A percentile compares a stretch with the other conserved stretches of the same genome.
These are phyloP conservation scores for Candida silvicultrix DNA, from an alignment of 805 yeast genomes.

Conservation along the genomic window DNA sequence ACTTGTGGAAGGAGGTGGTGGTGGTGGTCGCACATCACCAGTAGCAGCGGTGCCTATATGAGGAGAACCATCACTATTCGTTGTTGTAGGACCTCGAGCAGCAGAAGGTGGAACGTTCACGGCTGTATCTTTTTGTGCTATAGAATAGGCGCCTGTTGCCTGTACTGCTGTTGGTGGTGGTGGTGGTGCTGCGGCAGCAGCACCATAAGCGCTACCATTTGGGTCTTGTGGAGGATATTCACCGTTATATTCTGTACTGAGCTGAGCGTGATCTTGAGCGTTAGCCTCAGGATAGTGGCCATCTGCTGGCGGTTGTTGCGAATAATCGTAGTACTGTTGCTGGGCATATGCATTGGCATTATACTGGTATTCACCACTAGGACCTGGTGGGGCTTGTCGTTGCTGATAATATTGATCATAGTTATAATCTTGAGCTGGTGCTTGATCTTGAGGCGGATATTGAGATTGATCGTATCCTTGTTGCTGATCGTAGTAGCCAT, in stretches of 20 bases:
- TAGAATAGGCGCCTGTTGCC: not conserved
- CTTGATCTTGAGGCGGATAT: not conserved
- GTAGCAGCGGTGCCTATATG: not conserved
- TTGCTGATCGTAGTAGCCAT: not conserved
- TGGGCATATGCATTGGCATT: not conserved
- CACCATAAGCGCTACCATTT: not conserved
- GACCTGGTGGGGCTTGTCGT: not conserved
- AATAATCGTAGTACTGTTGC: not conserved
- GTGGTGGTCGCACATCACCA: too few relatives aligned
- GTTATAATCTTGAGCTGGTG: not conserved
- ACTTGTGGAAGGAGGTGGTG: not conserved
- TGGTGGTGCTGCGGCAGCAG: not conserved
- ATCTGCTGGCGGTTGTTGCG: not conserved
- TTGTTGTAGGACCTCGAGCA: not conserved
- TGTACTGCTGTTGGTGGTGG: not conserved
- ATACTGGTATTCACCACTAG: not conserved
- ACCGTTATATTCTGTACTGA: not conserved
- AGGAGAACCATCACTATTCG: not conserved
- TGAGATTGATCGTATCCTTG: not conserved
- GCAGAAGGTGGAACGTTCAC: not conserved
- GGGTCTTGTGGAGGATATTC: not conserved
- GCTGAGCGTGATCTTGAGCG: not conserved
- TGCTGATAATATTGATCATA: not conserved
- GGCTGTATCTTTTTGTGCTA: not conserved
- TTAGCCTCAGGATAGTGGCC: not conserved